These are phyloP conservation scores for Astrephomene gubernaculifera DNA, from an alignment of 139 green algal species.

Conservation along the genomic window DNA sequence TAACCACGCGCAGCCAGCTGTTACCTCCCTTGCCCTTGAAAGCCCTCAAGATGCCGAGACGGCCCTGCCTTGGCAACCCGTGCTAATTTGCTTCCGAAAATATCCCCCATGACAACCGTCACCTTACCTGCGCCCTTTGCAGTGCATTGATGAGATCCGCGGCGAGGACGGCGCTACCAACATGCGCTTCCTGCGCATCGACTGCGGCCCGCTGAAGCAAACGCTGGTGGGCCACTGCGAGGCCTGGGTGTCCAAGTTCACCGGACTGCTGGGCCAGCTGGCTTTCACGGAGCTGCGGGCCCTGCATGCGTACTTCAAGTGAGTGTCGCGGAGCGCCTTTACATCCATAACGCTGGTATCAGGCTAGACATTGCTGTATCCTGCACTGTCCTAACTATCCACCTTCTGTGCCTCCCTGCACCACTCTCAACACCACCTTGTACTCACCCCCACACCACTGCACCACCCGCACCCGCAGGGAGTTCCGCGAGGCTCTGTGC, in stretches of 20 bases:
- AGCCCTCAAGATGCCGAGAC: too few relatives aligned
- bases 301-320: slow-evolving; percentile 72
- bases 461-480: not conserved
- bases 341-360: too few relatives aligned
- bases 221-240: slow-evolving; percentile 85
- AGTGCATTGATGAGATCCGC: slow-evolving; percentile 52
- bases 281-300: slow-evolving; percentile 69
- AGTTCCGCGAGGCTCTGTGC: slow-evolving; percentile 9
- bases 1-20: too few relatives aligned
- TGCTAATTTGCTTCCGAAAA: too few relatives aligned
- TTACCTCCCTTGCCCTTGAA: too few relatives aligned
- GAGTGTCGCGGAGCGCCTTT: not conserved
- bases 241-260: slow-evolving; percentile 83
- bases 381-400: too few relatives aligned
- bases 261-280: slow-evolving; percentile 75
- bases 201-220: slow-evolving; percentile 90
- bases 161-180: slow-evolving; percentile 84
- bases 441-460: not conserved
- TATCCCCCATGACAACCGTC: too few relatives aligned
- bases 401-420: too few relatives aligned
- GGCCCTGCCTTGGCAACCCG: too few relatives aligned
- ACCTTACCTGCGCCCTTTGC: too few relatives aligned
- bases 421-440: too few relatives aligned
- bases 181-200: slow-evolving; percentile 92
- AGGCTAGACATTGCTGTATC: not conserved